Base-by-base conservation (phyloP, 139 green algal species). In the Chlamydomonas schloesseri region DNA sequence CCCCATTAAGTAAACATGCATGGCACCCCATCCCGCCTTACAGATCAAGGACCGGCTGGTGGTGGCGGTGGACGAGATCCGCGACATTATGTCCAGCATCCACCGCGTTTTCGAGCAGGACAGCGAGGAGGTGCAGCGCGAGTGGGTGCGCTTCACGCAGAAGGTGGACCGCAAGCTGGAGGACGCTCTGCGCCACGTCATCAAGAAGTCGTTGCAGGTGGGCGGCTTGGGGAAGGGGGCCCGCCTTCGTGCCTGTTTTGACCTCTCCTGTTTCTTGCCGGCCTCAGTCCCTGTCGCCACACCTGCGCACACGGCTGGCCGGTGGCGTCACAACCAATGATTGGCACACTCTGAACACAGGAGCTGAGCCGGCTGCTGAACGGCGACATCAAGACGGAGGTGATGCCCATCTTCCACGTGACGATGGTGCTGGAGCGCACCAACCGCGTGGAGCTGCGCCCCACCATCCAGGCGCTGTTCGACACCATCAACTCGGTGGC, bases 91-190 rank as follows among this genome's bases (percentile, higher is more conserved):
- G 89, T 90, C 83, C 1, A 55, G 76, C 69, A 91, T 95, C 24
- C 93, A 96, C 91, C 76, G 88, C 60, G 94, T 94, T 78, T 98
- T 98, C 89, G 91, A 93, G 28, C 72, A 80, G 18, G 96, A 98
- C 89, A 91, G 83, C 31, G 95, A 97, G 84, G 95, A 98, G 82
- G 96, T 98, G 72, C 95, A 98, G 85, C 86, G 88, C 1, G 96
- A 98, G 89, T 98, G 96, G 96, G 89, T 95, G 86, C 84, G 88
- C 53, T 97, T 94, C 91, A 95, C 94, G 21, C 82, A 91, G n/a
- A 95, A 94, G 81, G 86, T 97, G n/a, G 96, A 98, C 90, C 91
- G 93, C 69, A 93, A 93, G 84, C 82, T 98, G 91, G 93, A 97
- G 84, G 95, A 97, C 24, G 94, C 95, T n/a, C 87, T 98, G 89